Evolutionary conservation across 2,329 filamentous ascomycete genomes (phyloP).

Genomic region (Didymellaceae sp.): DNA sequence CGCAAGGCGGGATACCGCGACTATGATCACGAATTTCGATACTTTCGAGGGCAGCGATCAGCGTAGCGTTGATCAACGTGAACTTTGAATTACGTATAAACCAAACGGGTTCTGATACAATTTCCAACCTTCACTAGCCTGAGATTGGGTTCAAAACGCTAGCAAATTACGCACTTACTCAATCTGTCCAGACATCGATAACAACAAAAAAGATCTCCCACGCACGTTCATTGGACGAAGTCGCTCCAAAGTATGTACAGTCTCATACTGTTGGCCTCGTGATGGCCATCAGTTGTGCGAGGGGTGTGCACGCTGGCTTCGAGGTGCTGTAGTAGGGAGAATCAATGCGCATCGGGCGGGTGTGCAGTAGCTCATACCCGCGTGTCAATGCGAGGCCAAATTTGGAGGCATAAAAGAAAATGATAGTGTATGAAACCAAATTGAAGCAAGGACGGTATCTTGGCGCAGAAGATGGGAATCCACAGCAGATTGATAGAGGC

Average conservation of each 20-base stretch:
- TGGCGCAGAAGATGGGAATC: constrained; percentile 23
- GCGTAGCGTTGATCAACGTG: constrained; percentile 11
- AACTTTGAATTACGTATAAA: constrained; percentile 27
- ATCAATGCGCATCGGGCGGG: too few relatives aligned
- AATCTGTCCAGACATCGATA: constrained; percentile 24
- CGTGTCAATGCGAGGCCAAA: constrained; percentile 25
- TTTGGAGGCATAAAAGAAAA: constrained; percentile 23
- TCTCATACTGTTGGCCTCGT: constrained; percentile 10
- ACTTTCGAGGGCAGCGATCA: constrained; percentile 24
- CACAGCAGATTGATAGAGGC: constrained; percentile 25
- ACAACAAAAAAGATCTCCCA: constrained; percentile 16
- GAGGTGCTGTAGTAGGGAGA: too few relatives aligned
- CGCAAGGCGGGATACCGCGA: background rate
- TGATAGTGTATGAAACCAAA: constrained; percentile 26
- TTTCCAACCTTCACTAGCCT: constrained; percentile 10
- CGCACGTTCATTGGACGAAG: constrained; percentile 2
- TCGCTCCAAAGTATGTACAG: constrained; percentile 12
- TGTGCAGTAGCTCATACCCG: too few relatives aligned
- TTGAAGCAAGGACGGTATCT: constrained; percentile 23
- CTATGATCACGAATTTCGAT: constrained; percentile 14
- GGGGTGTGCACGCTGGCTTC: too few relatives aligned
- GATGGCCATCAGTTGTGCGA: too few relatives aligned
- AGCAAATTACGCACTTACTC: constrained; percentile 17
- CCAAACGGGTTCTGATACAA: constrained; percentile 18
- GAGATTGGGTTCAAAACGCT: background rate